Evolutionary conservation across 257 asterid species (phyloP).

Genomic region (Rhazya stricta): DNA sequence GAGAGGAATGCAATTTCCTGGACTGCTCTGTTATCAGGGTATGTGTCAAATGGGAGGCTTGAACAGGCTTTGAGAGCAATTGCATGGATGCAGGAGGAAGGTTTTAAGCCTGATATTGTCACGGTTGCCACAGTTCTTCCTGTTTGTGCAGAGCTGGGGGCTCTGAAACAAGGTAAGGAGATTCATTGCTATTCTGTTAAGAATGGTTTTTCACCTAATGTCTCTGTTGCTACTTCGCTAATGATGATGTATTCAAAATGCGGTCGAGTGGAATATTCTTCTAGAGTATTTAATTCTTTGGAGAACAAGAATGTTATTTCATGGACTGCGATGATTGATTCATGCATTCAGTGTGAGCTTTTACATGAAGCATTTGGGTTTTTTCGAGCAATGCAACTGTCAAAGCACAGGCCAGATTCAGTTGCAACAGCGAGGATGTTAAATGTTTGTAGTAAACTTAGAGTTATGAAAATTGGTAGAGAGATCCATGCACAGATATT

Average conservation of each 20-base stretch:
- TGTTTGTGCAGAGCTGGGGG: slow-evolving; percentile 69
- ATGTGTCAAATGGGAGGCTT: slow-evolving; percentile 60
- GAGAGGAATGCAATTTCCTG: slow-evolving; percentile 74
- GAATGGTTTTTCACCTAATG: slow-evolving; percentile 42
- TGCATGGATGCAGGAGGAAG: slow-evolving; percentile 96
- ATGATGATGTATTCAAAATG: slow-evolving; percentile 93
- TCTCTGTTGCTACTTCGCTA: slow-evolving; percentile 64
- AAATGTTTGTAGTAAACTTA: slow-evolving; percentile 49
- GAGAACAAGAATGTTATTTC: slow-evolving; percentile 68
- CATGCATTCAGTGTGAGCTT: slow-evolving; percentile 46
- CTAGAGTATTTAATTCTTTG: slow-evolving; percentile 51
- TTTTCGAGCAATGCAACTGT: slow-evolving; percentile 70
- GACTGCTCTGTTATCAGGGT: slow-evolving; percentile 90
- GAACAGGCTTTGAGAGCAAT: slow-evolving; percentile 78
- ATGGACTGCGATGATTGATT: slow-evolving; percentile 94
- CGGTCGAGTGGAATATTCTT: slow-evolving; percentile 44
- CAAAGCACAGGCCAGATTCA: slow-evolving; percentile 83
- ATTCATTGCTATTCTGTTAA: slow-evolving; percentile 65
- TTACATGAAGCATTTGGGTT: slow-evolving; percentile 48
- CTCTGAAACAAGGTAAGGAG: slow-evolving; percentile 67
- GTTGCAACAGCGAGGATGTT: slow-evolving; percentile 61
- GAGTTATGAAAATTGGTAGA: slow-evolving; percentile 50
- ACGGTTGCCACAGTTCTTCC: slow-evolving; percentile 86
- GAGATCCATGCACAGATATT: slow-evolving; percentile 76
- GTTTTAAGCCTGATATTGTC: slow-evolving; percentile 73